phyloP scores from a whole-genome alignment of 1,284 basidiomycete species.

The Retiboletus fuscus region DNA sequence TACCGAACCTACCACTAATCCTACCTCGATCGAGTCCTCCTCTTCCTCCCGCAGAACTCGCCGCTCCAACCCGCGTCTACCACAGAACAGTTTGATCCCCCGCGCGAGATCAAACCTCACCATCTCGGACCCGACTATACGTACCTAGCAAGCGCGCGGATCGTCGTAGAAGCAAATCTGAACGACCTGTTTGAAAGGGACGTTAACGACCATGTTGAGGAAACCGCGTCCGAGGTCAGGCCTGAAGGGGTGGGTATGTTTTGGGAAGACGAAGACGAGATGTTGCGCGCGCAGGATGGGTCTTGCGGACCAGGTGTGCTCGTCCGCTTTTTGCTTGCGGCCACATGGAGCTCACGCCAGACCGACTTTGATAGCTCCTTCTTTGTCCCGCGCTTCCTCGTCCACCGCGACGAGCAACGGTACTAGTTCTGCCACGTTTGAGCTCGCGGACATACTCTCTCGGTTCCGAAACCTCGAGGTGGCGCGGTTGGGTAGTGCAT shows the following conservation, averaged over 20 bases:
- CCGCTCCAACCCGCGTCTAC: constrained; percentile 31
- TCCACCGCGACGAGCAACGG: background rate
- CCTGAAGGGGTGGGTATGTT: constrained; percentile 38
- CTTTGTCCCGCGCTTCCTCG: background rate
- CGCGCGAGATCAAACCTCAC: constrained; percentile 44
- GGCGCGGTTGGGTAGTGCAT: constrained; percentile 58
- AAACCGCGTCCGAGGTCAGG: background rate
- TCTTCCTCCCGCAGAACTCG: constrained; percentile 24
- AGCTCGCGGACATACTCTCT: constrained; percentile 46
- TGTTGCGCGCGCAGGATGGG: constrained; percentile 18
- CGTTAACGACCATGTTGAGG: constrained; percentile 3
- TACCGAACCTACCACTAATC: background rate
- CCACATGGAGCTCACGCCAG: constrained; percentile 7
- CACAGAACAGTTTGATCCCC: constrained; percentile 11
- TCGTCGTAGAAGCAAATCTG: constrained; percentile 55
- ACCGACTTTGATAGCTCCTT: background rate
- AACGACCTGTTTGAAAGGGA: constrained; percentile 39
- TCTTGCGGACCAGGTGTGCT: constrained; percentile 20
- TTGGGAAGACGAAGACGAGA: constrained; percentile 44
- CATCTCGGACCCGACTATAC: constrained; percentile 56
- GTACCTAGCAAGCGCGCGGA: constrained; percentile 53
- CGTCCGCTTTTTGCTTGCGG: background rate
- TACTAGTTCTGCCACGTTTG: constrained; percentile 3
- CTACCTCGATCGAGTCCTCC: constrained; percentile 2
- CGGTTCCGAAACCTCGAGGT: constrained; percentile 58